Conservation (phyloP, 805 yeast species). For the Yarrowia divulgata region DNA sequence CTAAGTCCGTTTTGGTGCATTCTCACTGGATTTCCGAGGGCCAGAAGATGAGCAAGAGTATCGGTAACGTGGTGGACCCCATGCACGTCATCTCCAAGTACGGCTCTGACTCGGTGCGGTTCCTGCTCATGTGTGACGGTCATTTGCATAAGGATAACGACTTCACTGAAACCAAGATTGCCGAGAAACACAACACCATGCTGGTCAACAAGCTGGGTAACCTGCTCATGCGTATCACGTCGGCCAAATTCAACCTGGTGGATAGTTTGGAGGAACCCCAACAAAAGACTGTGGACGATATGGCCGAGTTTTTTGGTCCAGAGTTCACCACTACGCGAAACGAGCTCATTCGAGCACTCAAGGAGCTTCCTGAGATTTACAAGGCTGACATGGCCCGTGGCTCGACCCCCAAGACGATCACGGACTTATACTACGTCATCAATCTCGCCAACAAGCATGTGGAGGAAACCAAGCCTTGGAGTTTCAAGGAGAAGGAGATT, state of each 20-base stretch:
- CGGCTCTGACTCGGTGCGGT: constrained; percentile 68
- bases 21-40: constrained; percentile 95
- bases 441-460: constrained; percentile 70
- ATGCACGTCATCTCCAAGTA: constrained; percentile 64
- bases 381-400: constrained; percentile 55
- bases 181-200: constrained; percentile 53
- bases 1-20: constrained; percentile 82
- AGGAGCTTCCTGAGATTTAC: constrained; percentile 54
- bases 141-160: constrained; percentile 80
- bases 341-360: constrained; percentile 44
- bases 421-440: constrained; percentile 64
- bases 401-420: constrained; percentile 64
- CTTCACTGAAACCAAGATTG: constrained; percentile 69
- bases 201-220: constrained; percentile 86
- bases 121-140: constrained; percentile 78
- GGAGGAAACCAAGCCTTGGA: constrained; percentile 82
- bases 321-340: constrained; percentile 8
- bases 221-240: constrained; percentile 74
- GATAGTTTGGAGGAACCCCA: constrained; percentile 51
- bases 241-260: constrained; percentile 66
- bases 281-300: constrained; percentile 20
- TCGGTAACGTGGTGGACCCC: constrained; percentile 95
- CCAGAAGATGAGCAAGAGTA: constrained; percentile 88
- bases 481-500: constrained; percentile 48
- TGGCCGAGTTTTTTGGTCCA: constrained; percentile 25